phyloP scores from a whole-genome alignment of 768 basidiomycete species.

The Hypsizygus marmoreus region DNA sequence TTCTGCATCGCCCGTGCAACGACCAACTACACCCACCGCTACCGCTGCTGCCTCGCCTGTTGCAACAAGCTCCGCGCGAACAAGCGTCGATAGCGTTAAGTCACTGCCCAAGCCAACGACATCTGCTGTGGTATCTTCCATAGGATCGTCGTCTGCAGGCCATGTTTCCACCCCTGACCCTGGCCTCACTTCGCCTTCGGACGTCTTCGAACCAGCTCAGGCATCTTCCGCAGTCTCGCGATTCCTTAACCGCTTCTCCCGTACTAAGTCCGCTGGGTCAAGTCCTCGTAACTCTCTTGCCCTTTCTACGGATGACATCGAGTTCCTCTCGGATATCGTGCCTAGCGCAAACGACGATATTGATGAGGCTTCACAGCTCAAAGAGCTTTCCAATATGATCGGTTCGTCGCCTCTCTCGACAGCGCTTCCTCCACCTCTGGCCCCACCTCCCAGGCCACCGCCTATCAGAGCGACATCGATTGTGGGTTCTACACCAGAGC shows the following conservation, averaged over 20 bases:
- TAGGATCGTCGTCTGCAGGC: slow-evolving; percentile 8
- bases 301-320: slow-evolving; percentile 78
- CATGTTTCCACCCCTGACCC: slow-evolving; percentile 3
- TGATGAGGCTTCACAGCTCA: slow-evolving; percentile 33
- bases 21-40: slow-evolving; percentile 7
- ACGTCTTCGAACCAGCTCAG: slow-evolving; percentile 26
- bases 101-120: slow-evolving; percentile 8
- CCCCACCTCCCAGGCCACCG: slow-evolving; percentile 34
- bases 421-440: slow-evolving; percentile 47
- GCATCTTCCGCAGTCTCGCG: slow-evolving; percentile 77
- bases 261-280: slow-evolving; percentile 36
- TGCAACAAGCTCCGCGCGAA: slow-evolving; percentile 21
- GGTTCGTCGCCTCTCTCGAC: slow-evolving; percentile 43
- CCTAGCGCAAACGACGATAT: slow-evolving; percentile 52
- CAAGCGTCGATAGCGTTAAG: slow-evolving; percentile 24
- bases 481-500: not conserved
- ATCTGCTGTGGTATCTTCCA: slow-evolving; percentile 9
- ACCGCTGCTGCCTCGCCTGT: slow-evolving; percentile 15
- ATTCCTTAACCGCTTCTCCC: slow-evolving; percentile 77
- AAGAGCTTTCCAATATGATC: slow-evolving; percentile 42
- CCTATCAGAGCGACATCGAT: slow-evolving; percentile 4
- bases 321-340: slow-evolving; percentile 74
- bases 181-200: slow-evolving; percentile 8
- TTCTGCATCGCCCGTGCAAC: slow-evolving; percentile 14
- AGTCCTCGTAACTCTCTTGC: slow-evolving; percentile 58